These are phyloP conservation scores for Clonostachys solani DNA, from an alignment of 2,329 filamentous ascomycete species.

Conservation along the genomic window DNA sequence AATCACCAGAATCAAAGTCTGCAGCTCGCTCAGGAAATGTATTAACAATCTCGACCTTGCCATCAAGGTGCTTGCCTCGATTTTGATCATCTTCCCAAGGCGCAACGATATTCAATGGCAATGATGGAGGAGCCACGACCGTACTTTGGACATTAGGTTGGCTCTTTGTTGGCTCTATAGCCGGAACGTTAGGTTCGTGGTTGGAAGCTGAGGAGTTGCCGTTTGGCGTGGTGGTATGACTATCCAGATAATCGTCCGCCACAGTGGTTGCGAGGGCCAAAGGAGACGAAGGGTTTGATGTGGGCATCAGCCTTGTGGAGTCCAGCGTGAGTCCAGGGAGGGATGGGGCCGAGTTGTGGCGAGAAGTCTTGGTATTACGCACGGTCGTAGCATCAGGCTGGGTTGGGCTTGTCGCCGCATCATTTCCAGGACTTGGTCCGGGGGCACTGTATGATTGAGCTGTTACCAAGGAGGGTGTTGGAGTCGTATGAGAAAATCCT, in stretches of 20 bases:
- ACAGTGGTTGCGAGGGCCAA: conserved; percentile 1
- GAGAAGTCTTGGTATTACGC: neutral
- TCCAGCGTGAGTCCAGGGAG: conserved; percentile 10
- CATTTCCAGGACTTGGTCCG: neutral
- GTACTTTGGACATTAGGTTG: too few relatives aligned
- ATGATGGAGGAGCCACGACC: too few relatives aligned
- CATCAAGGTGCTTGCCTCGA: too few relatives aligned
- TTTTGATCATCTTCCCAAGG: too few relatives aligned
- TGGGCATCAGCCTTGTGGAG: conserved; percentile 3
- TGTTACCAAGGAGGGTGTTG: neutral
- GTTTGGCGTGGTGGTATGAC: too few relatives aligned
- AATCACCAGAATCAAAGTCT: neutral
- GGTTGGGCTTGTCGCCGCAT: neutral
- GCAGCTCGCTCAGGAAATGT: neutral
- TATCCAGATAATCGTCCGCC: too few relatives aligned
- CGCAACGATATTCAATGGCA: too few relatives aligned
- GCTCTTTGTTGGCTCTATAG: too few relatives aligned
- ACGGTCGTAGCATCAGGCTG: too few relatives aligned
- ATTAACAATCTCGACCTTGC: neutral
- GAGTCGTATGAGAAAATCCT: conserved; percentile 17
- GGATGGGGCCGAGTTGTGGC: conserved; percentile 10
- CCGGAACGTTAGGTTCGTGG: too few relatives aligned
- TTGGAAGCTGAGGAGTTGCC: too few relatives aligned
- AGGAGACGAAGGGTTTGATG: conserved; percentile 7
- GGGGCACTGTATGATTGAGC: neutral